Percentiles rank a stretch among this genome's conserved stretches.
phyloP scores from a whole-genome alignment of 352 stramenopile genomes.

The Globisporangium carolinianum region DNA sequence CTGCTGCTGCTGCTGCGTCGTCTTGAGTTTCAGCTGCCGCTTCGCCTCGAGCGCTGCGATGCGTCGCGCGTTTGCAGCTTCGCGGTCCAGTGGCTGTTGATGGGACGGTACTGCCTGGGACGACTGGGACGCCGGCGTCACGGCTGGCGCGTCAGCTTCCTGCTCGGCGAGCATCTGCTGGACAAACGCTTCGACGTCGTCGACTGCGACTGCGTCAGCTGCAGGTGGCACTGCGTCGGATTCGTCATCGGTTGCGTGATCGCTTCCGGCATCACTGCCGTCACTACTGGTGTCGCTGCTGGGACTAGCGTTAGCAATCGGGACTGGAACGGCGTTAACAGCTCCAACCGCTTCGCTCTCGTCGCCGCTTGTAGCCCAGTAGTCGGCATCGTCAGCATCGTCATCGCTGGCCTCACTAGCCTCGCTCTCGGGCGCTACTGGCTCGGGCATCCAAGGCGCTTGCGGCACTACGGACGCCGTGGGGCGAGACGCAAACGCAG shows the following conservation, averaged over 20 bases:
- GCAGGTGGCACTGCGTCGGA: not conserved
- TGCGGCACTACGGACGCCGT: not conserved
- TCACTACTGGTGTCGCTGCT: not conserved
- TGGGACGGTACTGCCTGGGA: not conserved
- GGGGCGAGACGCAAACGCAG: conserved; percentile 2
- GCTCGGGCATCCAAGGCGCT: not conserved
- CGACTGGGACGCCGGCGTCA: not conserved
- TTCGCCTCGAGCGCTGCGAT: conserved; percentile 52
- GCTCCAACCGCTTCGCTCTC: not conserved
- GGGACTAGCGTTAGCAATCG: not conserved
- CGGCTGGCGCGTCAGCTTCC: not conserved
- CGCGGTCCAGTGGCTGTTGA: conserved; percentile 10
- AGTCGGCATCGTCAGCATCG: conserved; percentile 13
- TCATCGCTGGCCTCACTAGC: conserved; percentile 8
- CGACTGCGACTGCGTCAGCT: conserved; percentile 8
- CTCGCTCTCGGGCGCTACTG: not conserved
- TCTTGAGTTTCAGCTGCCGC: conserved; percentile 14
- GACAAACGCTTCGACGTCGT: conserved; percentile 35
- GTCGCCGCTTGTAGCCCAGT: conserved; percentile 11
- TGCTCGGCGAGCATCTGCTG: conserved; percentile 20
- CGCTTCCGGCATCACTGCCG: conserved; percentile 5
- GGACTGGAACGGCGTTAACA: not conserved
- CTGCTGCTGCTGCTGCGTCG: conserved; percentile 27
- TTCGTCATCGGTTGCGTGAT: not conserved
- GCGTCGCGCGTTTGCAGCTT: conserved; percentile 31